Base-by-base conservation (phyloP, 495 filamentous ascomycete genomes). In the Penicillium ochrochloron region DNA sequence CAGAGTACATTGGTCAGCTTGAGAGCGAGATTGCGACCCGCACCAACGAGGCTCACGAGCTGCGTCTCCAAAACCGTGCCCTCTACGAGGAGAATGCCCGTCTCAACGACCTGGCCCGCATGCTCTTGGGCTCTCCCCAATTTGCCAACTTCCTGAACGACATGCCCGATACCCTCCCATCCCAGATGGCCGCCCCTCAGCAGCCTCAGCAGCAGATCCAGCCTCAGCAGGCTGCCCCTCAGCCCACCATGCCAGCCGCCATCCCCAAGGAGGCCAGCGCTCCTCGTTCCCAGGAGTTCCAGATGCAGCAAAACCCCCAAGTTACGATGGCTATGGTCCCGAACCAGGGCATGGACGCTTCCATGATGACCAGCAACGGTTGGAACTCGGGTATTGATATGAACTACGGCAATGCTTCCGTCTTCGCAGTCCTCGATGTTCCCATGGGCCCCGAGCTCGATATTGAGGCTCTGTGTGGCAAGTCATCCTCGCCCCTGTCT, bases 1-100 rank as follows among this genome's bases (percentile, higher is more conserved):
- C 50, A 99, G 95, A 97, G 83, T 97, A 98, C 74, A 97, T 97
- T 70, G 84, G 84, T 60, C 91, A 96, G 71, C 89, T 97, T n/a
- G 93, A 97, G 77, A 83, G 83, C 62, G 92, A 97, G 76, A 85
- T 97, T 61, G 88, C 91, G 6, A 76, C 77, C 62, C 90, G 91
- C 74, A 84, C 86, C 21, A 87, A 82, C 62, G 92, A 96, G 72
- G 83, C 86, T 63, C 85, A 86, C 51, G 87, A 92, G n/a, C 81
- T 94, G 5, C 85, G 87, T 46, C 72, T 82, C 1, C 83, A 93
- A 71, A 96, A 95, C 82, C 83, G 85, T 37, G 85, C 83, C 17
- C 82, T 97, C 34, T 79, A 83, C 65, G 89, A 93, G 44, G 92
- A 96, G 78, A 96, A 96, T 77, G 82, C 84, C 60, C 90, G 90